Evolutionary conservation across 805 yeast genomes (phyloP), one percentile per base, ranked within the genome.

Genomic region (Metschnikowia corniflorae): DNA sequence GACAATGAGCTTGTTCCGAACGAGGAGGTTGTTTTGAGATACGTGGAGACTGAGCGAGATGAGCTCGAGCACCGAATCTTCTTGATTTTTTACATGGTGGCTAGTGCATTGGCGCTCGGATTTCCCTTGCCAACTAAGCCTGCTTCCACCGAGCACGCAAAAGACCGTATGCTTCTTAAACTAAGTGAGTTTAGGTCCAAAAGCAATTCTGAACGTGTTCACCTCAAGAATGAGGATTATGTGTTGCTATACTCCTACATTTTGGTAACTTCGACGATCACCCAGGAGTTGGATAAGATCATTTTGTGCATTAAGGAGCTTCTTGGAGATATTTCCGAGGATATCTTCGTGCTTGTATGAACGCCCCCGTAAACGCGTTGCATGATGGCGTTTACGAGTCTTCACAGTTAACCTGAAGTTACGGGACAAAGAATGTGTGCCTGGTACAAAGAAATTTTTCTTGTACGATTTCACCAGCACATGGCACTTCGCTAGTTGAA

Each of bases 91-190:
- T 86, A 86, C 61, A 80, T 80, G 82, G 61, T 82, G 12, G 79
- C 94, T 2, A 78, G 91, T 8, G 83, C 94, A 0, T 67, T 86
- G 63, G 73, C 77, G 28, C 62, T 86, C 7, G 87, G 88, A 3
- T 77, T 84, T 39, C 95, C 95, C 2, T 54, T 86, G 16, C 94
- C 95, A 0, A 75, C 73, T 16, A 80, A 79, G 47, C 81, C 89
- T 1, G 91, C 93, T 0, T 78, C 86, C 0, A 81, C 87, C 0
- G 84, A 76, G 28, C 84, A 81, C 53, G 81, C 93, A 0, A 75
- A 80, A 47, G 86, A 80, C 43, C 58, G 88, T 22, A 67, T 86
- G 65, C 65, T 85, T 44, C 73, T 68, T 30, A 84, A 82, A 47
- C 63, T 85, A 44, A 78, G 75, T 42, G 78, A 76, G 41, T 74